These are phyloP conservation scores for Radiomyces spectabilis DNA, from an alignment of 192 early-diverging fungal genomes.

Conservation along the genomic window DNA sequence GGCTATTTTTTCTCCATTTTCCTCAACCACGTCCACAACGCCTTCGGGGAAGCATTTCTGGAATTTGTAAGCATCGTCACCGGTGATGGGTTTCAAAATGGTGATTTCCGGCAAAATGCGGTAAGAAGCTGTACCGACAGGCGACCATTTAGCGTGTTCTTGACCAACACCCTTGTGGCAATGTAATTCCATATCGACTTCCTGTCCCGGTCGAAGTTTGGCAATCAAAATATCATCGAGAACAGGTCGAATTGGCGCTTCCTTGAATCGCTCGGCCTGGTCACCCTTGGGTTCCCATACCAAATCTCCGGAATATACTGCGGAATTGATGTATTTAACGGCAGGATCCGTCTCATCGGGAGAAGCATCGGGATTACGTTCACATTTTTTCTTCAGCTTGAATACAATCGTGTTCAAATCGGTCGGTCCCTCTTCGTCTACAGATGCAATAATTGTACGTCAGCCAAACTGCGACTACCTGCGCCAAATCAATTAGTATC, in stretches of 20 bases:
- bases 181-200: constrained; percentile 78
- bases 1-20: constrained; percentile 63
- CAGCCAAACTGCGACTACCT: no score
- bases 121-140: constrained; percentile 94
- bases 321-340: constrained; percentile 59
- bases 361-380: constrained; percentile 49
- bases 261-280: constrained; percentile 64
- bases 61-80: constrained; percentile 77
- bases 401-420: constrained; percentile 95
- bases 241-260: constrained; percentile 69
- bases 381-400: constrained; percentile 69
- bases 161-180: constrained; percentile 89
- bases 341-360: constrained; percentile 62
- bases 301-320: constrained; percentile 69
- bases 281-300: constrained; percentile 90
- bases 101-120: constrained; percentile 88
- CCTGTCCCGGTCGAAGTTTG: constrained; percentile 88
- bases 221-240: constrained; percentile 87
- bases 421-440: constrained; percentile 69
- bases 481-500: not conserved
- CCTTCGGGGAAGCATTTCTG: constrained; percentile 80
- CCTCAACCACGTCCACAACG: constrained; percentile 70
- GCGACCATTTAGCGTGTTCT: constrained; percentile 97
- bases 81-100: constrained; percentile 76
- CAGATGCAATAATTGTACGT: not conserved